Conservation (phyloP, 306 rosid genomes). For the Trifolium subterraneum region DNA sequence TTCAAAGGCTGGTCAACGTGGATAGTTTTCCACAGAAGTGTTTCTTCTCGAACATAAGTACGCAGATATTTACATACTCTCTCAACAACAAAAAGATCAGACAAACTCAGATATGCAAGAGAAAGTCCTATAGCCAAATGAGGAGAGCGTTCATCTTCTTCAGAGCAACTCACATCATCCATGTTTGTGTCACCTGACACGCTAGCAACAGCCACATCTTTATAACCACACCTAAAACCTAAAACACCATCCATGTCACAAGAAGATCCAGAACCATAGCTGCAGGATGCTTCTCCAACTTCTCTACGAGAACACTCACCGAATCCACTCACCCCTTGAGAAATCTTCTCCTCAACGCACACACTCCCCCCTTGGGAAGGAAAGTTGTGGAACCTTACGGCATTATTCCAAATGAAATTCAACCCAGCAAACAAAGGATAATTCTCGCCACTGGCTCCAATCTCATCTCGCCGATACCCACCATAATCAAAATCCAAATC, state of each 20-base stretch:
- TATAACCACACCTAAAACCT: conserved; percentile 21
- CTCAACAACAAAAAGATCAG: conserved; percentile 74
- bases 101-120: conserved; percentile 65
- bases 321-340: conserved; percentile 34
- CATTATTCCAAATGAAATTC: conserved; percentile 68
- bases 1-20: conserved; percentile 77
- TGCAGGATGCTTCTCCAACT: conserved; percentile 41
- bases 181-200: conserved; percentile 35
- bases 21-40: conserved; percentile 78
- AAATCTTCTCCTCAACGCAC: conserved; percentile 46
- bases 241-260: conserved; percentile 37
- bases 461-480: conserved; percentile 55
- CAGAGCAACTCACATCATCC: conserved; percentile 38
- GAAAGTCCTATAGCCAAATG: conserved; percentile 60
- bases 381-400: conserved; percentile 62
- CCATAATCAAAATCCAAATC: conserved; percentile 73
- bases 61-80: conserved; percentile 69
- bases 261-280: conserved; percentile 47
- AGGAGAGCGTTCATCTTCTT: conserved; percentile 53
- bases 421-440: conserved; percentile 65
- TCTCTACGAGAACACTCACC: conserved; percentile 41
- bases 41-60: conserved; percentile 61
- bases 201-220: conserved; percentile 34
- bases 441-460: conserved; percentile 48
- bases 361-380: conserved; percentile 37